Conservation (phyloP, 345 rosid species). For the Gynandropsis gynandra region DNA sequence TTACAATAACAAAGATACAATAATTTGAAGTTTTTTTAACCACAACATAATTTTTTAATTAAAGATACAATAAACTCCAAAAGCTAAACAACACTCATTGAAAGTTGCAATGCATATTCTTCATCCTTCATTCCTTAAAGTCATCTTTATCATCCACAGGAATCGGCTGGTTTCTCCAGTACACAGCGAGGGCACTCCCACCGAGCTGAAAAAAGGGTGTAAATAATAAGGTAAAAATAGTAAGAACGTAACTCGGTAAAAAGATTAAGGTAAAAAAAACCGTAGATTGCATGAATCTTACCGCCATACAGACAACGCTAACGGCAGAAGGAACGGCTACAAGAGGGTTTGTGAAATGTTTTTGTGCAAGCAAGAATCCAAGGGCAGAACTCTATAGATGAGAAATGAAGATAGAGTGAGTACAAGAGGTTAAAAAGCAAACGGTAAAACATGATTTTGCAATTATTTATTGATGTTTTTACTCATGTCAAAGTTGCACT, state of each 20-base stretch:
- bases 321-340: slow-evolving; percentile 98
- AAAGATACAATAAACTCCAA: no score
- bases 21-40: no score
- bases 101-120: no score
- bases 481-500: no score
- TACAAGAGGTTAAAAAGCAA: no score
- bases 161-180: slow-evolving; percentile 83
- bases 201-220: slow-evolving; percentile 53
- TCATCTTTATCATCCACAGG: slow-evolving; percentile 81
- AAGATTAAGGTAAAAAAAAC: neutral
- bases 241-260: neutral
- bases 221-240: neutral
- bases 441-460: no score
- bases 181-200: slow-evolving; percentile 88
- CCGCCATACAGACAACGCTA: slow-evolving; percentile 98
- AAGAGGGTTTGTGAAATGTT: slow-evolving; percentile 84
- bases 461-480: no score
- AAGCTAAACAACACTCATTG: no score
- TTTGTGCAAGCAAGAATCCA: slow-evolving; percentile 91
- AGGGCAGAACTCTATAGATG: slow-evolving; percentile 83
- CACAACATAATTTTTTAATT: no score
- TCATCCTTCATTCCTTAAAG: slow-evolving; percentile 54
- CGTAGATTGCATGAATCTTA: slow-evolving; percentile 26
- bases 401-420: neutral
- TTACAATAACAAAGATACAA: no score